Percentiles rank a stretch among this genome's conserved stretches.
These are phyloP conservation scores for Cryptococcus hybrid DNA, from an alignment of 1,284 basidiomycete species.

Conservation along the genomic window DNA sequence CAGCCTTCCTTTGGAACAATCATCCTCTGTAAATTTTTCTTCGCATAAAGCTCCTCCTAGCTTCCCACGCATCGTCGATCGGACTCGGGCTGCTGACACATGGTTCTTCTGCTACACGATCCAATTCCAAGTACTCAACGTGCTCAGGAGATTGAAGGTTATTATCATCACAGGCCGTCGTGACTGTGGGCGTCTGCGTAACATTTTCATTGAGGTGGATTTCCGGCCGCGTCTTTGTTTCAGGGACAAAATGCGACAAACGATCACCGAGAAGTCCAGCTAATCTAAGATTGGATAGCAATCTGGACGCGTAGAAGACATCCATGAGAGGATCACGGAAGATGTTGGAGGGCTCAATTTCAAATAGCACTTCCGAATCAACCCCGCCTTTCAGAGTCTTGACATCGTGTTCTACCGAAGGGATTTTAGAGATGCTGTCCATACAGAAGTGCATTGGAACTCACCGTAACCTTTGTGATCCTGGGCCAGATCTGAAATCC, in stretches of 20 bases:
- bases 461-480: slow-evolving; percentile 18
- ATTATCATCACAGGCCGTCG: too few species aligned
- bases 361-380: slow-evolving; percentile 34
- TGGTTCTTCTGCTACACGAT: too few species aligned
- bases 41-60: slow-evolving; percentile 7
- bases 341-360: slow-evolving; percentile 45
- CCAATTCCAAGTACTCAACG: too few species aligned
- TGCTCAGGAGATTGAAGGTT: too few species aligned
- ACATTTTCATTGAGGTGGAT: neutral
- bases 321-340: slow-evolving; percentile 40
- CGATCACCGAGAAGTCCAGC: neutral
- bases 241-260: neutral
- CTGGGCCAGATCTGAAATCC: slow-evolving; percentile 17
- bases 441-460: slow-evolving; percentile 5
- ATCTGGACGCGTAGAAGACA: slow-evolving; percentile 17
- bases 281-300: slow-evolving; percentile 8
- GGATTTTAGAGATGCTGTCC: neutral
- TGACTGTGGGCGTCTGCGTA: too few species aligned
- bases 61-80: slow-evolving; percentile 25
- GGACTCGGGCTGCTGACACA: slow-evolving; percentile 7
- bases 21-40: slow-evolving; percentile 3
- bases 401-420: slow-evolving; percentile 13
- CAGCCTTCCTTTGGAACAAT: too few species aligned
- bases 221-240: neutral
- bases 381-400: neutral